Evolutionary conservation across 192 early-diverging fungal species (phyloP), one percentile per base, ranked within the genome.

Genomic region (Gonapodya sp.): DNA sequence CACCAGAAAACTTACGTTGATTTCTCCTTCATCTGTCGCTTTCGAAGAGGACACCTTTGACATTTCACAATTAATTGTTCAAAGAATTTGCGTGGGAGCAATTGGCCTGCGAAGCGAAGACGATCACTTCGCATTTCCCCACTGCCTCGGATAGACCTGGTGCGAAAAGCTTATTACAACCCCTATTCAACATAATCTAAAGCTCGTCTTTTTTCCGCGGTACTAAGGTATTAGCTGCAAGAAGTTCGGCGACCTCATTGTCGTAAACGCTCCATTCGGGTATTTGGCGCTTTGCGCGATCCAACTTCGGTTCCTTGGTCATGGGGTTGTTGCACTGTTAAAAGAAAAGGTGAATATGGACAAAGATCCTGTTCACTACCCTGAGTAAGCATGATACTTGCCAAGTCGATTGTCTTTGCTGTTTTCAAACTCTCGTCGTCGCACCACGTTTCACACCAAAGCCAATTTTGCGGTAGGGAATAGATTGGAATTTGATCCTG

Each of bases 401-500:
- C 93, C 89, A 99, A 87, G 87, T 99, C 97, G 80, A 99, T 99
- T 0, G 97, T 98, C 85, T 96, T 97, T 1, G 97, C 97, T 18
- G 79, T 92, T n/a, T 88, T 89, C 73, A 98, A 82, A 0, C 89
- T 89, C 77, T 89, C 91, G 82, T 98, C 95, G 35, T 93, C 91
- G 84, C 97, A 99, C 97, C 97, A 99, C 1, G 97, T 99, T 85
- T 98, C 96, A 83, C 97, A 99, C 97, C 97, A 99, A 73, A 99
- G 87, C 86, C 86, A 77, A 32, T 77, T 33, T 2, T 31, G 75
- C 2, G 75, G 31, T 31, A 77, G 75, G 18, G 75, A 77, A 33
- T 31, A 77, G 2, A 77, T 77, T 18, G 75, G 75, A 77, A 77
- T 33, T 34, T 77, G 75, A 33, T 77, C 30, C 80, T 94, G 92